These are phyloP conservation scores for Coemansia sp. DNA, from an alignment of 192 early-diverging fungal species.

Conservation along the genomic window DNA sequence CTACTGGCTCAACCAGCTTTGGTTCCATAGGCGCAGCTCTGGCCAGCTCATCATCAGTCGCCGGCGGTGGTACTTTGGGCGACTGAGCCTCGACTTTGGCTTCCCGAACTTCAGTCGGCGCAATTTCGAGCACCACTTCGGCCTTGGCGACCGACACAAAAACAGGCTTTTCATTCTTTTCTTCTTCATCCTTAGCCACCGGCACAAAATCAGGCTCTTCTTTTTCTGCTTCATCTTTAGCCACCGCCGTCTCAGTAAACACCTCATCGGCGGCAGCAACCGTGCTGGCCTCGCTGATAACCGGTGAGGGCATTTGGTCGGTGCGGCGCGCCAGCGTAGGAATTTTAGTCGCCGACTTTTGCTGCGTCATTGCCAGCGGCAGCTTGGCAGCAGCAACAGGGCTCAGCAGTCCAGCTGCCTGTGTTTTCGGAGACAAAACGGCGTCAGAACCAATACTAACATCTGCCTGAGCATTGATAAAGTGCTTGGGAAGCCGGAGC, in stretches of 20 bases:
- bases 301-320: slow-evolving; percentile 31
- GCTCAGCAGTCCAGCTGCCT: neutral
- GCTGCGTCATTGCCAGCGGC: slow-evolving; percentile 7
- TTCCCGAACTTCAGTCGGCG: neutral
- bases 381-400: neutral
- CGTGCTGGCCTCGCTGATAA: slow-evolving; percentile 33
- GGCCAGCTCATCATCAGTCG: neutral
- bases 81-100: neutral
- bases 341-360: neutral
- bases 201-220: neutral
- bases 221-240: neutral
- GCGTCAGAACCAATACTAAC: neutral
- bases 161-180: neutral
- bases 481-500: slow-evolving; percentile 39
- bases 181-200: neutral
- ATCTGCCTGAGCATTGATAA: slow-evolving; percentile 9
- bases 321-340: slow-evolving; percentile 9
- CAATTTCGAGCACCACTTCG: neutral
- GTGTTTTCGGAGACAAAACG: neutral
- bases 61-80: neutral
- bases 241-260: neutral
- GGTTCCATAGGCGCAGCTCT: neutral
- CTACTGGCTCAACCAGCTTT: neutral
- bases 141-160: neutral
- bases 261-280: slow-evolving; percentile 6